phyloP scores from a whole-genome alignment of 768 basidiomycete genomes.

The Rhodotorula sphaerocarpa region DNA sequence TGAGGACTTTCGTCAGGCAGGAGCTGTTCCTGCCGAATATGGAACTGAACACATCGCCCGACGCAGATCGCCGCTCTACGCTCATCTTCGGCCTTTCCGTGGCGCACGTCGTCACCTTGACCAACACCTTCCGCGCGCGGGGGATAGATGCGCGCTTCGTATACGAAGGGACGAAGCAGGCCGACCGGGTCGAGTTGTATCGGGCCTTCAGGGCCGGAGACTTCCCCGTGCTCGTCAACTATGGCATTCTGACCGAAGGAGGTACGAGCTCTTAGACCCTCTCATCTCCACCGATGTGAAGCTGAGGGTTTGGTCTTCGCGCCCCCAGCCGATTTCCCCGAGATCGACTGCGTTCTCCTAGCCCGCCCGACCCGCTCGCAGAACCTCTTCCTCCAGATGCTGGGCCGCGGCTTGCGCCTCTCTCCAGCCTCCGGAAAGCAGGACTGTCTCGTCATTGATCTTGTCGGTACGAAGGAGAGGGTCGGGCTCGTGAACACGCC shows the following conservation, averaged over 20 bases:
- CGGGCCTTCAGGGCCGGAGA: conserved; percentile 59
- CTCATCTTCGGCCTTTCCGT: conserved; percentile 86
- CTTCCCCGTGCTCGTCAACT: conserved; percentile 83
- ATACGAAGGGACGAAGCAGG: conserved; percentile 58
- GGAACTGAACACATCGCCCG: too few species aligned
- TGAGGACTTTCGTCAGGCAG: conserved; percentile 3
- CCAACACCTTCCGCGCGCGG: conserved; percentile 59
- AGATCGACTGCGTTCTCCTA: conserved; percentile 81
- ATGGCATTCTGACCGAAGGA: conserved; percentile 48
- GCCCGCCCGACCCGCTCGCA: conserved; percentile 80
- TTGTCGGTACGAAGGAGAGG: conserved; percentile 48
- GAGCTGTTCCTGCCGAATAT: neutral
- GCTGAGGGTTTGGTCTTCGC: too few species aligned
- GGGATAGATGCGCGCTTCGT: conserved; percentile 81
- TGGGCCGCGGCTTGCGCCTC: conserved; percentile 82
- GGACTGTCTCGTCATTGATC: conserved; percentile 83
- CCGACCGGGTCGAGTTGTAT: conserved; percentile 60
- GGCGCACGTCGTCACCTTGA: conserved; percentile 67
- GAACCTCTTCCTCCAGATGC: conserved; percentile 90
- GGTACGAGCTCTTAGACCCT: conserved; percentile 10
- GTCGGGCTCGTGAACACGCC: conserved; percentile 66
- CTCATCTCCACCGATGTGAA: neutral
- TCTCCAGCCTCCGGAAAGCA: conserved; percentile 70
- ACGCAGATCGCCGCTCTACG: conserved; percentile 64
- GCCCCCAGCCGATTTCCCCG: conserved; percentile 68